Base-by-base conservation (phyloP, 2,329 filamentous ascomycete species). In the Aspergillus neotritici region DNA sequence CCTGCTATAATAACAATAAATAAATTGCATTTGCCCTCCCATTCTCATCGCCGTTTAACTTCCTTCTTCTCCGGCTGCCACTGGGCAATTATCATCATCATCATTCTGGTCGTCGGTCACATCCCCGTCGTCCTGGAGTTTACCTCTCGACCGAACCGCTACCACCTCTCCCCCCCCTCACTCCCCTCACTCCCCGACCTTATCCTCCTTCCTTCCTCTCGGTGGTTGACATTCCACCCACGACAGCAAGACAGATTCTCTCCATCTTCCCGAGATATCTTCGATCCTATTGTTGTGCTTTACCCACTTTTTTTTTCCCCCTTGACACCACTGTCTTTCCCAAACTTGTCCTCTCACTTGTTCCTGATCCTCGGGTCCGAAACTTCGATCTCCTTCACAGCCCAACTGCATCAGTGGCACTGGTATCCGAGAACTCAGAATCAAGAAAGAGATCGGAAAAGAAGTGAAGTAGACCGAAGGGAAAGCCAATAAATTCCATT, bases 191-290 rank as follows among this genome's bases (percentile, higher is more conserved):
- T 25, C 21, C 21, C 21, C 21, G 21, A 25, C 21, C 21, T 25
- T 8, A 15, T 46, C 39, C 34, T 29, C 14, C 42, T 28, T 29
- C 14, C 42, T 28, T 28, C 36, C 13, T 47, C 28, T 33, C 29
- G 36, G 32, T 45, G 40, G 41, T 41, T 32, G 29, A 25, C 50
- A 49, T 51, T 51, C 45, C 43, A 36, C 37, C 48, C 37, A 42
- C 31, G 43, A 38, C 14, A 47, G 34, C 30, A 40, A 34, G 14
- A 36, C n/a, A 48, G 41, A 43, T 44, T 32, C 40, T 49, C 40
- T 44, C 32, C 34, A 31, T 31, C 36, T 35, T 29, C 36, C 35
- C 40, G 35, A 46, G 40, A 31, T 37, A 46, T 39, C 45, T 15
- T 39, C 37, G 37, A 47, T 41, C 41, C 25, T 25, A 25, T 9